Conservation (phyloP, 306 rosid species). For the Alnus rubra region DNA sequence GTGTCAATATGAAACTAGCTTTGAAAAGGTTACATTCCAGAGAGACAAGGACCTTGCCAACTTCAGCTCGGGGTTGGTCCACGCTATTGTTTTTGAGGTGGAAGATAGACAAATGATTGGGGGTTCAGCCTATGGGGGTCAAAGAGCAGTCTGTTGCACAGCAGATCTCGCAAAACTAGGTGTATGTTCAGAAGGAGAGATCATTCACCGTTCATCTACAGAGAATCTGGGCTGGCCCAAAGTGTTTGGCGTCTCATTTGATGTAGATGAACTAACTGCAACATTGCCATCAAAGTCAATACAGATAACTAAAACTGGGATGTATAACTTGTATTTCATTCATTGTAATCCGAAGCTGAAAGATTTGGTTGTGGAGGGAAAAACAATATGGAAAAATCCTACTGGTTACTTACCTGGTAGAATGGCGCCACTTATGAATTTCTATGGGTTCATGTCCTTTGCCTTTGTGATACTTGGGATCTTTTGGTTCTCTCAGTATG, state of each 20-base stretch:
- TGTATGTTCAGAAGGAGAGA: slow-evolving; percentile 77
- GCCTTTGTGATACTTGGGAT: slow-evolving; percentile 83
- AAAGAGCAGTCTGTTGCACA: slow-evolving; percentile 95
- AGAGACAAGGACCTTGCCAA: slow-evolving; percentile 66
- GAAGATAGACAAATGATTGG: slow-evolving; percentile 95
- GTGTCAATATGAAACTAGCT: slow-evolving; percentile 57
- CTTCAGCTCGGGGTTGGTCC: slow-evolving; percentile 70
- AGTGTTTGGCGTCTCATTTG: slow-evolving; percentile 66
- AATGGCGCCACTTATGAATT: slow-evolving; percentile 93
- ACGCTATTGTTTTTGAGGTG: slow-evolving; percentile 89
- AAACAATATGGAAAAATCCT: slow-evolving; percentile 92
- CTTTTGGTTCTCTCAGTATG: slow-evolving; percentile 90
- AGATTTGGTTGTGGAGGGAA: slow-evolving; percentile 78
- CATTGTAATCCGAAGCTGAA: slow-evolving; percentile 83
- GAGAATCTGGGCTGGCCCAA: slow-evolving; percentile 82
- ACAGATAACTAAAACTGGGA: slow-evolving; percentile 75
- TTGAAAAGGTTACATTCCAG: slow-evolving; percentile 69
- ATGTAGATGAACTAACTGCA: slow-evolving; percentile 49
- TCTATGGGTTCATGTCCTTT: slow-evolving; percentile 89
- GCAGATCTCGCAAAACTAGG: slow-evolving; percentile 91
- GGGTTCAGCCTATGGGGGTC: slow-evolving; percentile 98
- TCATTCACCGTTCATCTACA: slow-evolving; percentile 69
- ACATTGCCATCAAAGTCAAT: slow-evolving; percentile 59
- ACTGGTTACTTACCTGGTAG: slow-evolving; percentile 90
- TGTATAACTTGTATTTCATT: slow-evolving; percentile 95